Evolutionary conservation across 2,329 filamentous ascomycete species (phyloP).

Genomic region (Xylaria sp.): DNA sequence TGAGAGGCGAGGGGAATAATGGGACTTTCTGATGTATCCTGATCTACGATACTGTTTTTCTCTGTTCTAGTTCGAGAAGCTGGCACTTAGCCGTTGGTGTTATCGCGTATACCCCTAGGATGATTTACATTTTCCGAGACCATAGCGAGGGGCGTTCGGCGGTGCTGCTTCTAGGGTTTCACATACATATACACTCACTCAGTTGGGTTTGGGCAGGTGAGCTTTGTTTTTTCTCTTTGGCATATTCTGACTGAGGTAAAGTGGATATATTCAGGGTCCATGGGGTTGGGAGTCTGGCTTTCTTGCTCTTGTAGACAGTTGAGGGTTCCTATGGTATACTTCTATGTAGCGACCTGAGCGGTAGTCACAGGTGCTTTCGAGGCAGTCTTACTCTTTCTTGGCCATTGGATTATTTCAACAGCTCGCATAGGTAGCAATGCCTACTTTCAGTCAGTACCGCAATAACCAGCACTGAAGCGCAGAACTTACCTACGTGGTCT

Average conservation of each 20-base stretch:
- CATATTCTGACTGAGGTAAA: neutral
- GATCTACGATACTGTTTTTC: neutral
- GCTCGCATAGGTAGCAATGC: too few species aligned
- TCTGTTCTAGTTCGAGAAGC: neutral
- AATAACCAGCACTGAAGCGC: neutral
- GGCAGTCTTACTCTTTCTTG: neutral
- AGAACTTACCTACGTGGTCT: neutral
- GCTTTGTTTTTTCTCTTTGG: conserved; percentile 11
- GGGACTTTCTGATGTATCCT: neutral
- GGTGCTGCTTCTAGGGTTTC: conserved; percentile 1
- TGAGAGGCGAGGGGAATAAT: neutral
- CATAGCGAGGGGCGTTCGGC: conserved; percentile 31
- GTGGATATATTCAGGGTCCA: too few species aligned
- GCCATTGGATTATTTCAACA: too few species aligned
- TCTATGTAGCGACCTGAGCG: neutral
- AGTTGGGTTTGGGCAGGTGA: conserved; percentile 4
- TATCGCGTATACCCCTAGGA: conserved; percentile 4
- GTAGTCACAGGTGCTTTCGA: neutral
- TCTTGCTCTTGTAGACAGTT: neutral
- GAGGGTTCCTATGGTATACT: neutral
- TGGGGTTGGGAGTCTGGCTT: too few species aligned
- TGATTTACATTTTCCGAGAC: conserved; percentile 6
- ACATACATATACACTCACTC: conserved; percentile 4
- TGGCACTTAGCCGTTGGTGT: conserved; percentile 1
- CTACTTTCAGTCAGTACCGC: neutral